Base-by-base conservation (phyloP, 2,329 filamentous ascomycete genomes). In the Penicillium verrucosum region DNA sequence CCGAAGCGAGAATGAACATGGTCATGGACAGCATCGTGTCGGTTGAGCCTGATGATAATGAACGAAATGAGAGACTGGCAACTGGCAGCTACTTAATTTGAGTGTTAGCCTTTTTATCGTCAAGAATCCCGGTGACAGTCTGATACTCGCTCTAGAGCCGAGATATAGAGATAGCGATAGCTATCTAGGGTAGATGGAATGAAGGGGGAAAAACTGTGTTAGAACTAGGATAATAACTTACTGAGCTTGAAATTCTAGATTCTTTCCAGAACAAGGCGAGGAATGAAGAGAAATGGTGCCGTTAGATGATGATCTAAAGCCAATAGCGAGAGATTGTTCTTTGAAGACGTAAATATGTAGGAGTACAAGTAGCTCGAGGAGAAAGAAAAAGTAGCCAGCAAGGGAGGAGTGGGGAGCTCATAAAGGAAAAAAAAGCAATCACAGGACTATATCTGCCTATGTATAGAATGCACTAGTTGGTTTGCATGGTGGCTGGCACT, bases 1-100 rank as follows among this genome's bases (percentile, higher is more conserved):
- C 56, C 29, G 69, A 68, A 56, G 70, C 63, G 45, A 77, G 54
- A 44, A 67, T 61, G 54, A 76, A 59, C 23, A 78, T 54, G 36
- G 63, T 68, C 53, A 60, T 69, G 53, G 61, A 62, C 58, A 69
- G 48, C 67, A 70, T 72, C 9, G 46, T 65, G 57, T 43, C 32
- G 32, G 37, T 41, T 59, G 51, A 30, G 3, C 3, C 18, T 34
- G 21, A 9, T 62, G 57, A 54, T 60, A 58, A 40, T 25, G 52
- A 45, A 25, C 1, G 7, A 47, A 29, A 41, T 44, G 11, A 50
- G 21, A 47, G 40, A 23, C 7, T 41, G 16, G n/a, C 8, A 36
- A 32, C 16, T 6, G 18, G 9, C 11, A 29, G 14, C 2, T 8
- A 43, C 43, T 60, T 25, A 23, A 46, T 27, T 29, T 27, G 11